phyloP scores from a whole-genome alignment of 306 rosid genomes.

The Astragalus membranaceus region DNA sequence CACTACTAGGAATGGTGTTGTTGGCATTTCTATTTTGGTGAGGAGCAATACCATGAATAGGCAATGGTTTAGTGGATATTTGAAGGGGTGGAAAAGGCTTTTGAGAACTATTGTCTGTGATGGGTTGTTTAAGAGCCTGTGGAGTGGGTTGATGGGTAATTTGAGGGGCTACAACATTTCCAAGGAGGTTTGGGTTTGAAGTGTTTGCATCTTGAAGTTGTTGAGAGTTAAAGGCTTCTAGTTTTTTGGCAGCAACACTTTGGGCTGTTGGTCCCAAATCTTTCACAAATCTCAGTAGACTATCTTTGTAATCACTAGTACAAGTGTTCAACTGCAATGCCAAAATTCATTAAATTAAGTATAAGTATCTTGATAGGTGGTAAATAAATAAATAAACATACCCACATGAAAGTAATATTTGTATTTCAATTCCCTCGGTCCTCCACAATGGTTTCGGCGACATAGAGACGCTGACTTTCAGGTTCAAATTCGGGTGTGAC shows the following conservation, averaged over 20 bases:
- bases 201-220: neutral
- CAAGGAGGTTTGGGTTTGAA: neutral
- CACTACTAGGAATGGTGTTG: neutral
- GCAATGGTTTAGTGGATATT: neutral
- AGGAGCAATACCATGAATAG: neutral
- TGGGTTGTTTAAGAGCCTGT: neutral
- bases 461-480: no score
- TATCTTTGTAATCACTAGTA: neutral
- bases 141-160: neutral
- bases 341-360: neutral
- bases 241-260: neutral
- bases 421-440: no score
- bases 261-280: slow-evolving; percentile 16
- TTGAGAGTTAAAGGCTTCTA: neutral
- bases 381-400: no score
- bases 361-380: no score
- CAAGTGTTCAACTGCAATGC: neutral
- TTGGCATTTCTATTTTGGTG: neutral
- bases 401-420: no score
- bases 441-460: no score
- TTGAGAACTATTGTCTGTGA: neutral
- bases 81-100: neutral
- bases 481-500: no score
- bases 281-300: slow-evolving; percentile 8
- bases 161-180: neutral